phyloP scores from a whole-genome alignment of 1,284 basidiomycete species.

The Moniliophthora roreri region DNA sequence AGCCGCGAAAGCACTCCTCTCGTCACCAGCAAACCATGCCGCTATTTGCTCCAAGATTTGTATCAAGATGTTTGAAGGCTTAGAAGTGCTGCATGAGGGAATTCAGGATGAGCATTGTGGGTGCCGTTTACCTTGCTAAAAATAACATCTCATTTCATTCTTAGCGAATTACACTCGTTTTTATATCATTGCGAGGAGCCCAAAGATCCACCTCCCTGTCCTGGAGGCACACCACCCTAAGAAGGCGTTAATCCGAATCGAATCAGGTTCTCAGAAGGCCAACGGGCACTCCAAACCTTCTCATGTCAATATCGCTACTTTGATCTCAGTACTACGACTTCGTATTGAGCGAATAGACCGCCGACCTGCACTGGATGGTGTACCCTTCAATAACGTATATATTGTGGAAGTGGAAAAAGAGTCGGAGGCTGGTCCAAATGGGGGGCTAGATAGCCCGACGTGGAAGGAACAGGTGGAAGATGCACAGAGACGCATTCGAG shows the following conservation, averaged over 20 bases:
- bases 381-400: slow-evolving; percentile 61
- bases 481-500: slow-evolving; percentile 32
- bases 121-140: slow-evolving; percentile 21
- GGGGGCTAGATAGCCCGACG: slow-evolving; percentile 7
- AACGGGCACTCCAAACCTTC: background rate
- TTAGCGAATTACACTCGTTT: slow-evolving; percentile 68
- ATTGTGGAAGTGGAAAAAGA: slow-evolving; percentile 47
- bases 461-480: slow-evolving; percentile 32
- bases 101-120: slow-evolving; percentile 65
- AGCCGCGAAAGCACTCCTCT: slow-evolving; percentile 57
- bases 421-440: slow-evolving; percentile 12
- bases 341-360: slow-evolving; percentile 56
- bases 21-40: slow-evolving; percentile 43
- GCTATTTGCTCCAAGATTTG: slow-evolving; percentile 75
- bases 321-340: slow-evolving; percentile 13
- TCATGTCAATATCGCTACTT: slow-evolving; percentile 4
- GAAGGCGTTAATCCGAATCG: slow-evolving; percentile 10
- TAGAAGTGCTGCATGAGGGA: slow-evolving; percentile 55
- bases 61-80: slow-evolving; percentile 50
- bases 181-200: slow-evolving; percentile 46
- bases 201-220: slow-evolving; percentile 26
- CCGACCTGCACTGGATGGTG: slow-evolving; percentile 46
- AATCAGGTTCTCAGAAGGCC: background rate
- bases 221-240: background rate
- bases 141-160: slow-evolving; percentile 5